Base-by-base conservation (phyloP, 495 filamentous ascomycete species). In the Aspergillus diversus region DNA sequence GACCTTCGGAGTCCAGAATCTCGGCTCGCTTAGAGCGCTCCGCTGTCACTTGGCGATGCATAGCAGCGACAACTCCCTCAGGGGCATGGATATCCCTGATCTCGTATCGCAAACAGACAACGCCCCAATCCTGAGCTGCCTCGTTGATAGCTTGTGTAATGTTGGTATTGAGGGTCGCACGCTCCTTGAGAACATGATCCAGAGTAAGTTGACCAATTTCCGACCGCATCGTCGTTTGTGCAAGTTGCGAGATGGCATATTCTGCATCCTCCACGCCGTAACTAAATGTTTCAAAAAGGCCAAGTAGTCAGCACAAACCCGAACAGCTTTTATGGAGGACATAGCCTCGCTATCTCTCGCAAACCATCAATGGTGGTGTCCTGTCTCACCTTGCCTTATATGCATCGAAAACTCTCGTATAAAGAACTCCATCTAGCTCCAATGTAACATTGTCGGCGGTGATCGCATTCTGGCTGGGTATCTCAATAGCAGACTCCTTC, bases 211-310 rank as follows among this genome's bases (percentile, higher is more conserved):
- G 93, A 63, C 95, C 95, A 72, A 99, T 99, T 75, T 99, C 95
- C 59, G 89, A 92, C 63, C 95, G 92, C 95, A 99, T 99, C 0
- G 95, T 99, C 3, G 95, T 99, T 76, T 99, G 95, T 4, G 95
- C 95, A 16, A 99, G 89, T 69, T 99, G 95, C 17, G 91, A 93
- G 80, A 99, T 98, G 72, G 95, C 95, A 77, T 98, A 99, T 73
- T 98, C 96, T 62, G 95, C 95, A 72, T 99, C 95, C 79, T 99
- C 95, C 46, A 99, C 95, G 46, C 95, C 95, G 73, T 99, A 98
- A 77, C 93, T 96, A 68, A 12, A 50, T 21, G 17, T 5, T n/a
- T n/a, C 11, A 43, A 15, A 55, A 34, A 12, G 43, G n/a, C 9
- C 42, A 49, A 49, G 33, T 46, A 4, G 52, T 69, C 51, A 69